Conservation (phyloP, 495 filamentous ascomycete species). For the Aspergillus hancockii region DNA sequence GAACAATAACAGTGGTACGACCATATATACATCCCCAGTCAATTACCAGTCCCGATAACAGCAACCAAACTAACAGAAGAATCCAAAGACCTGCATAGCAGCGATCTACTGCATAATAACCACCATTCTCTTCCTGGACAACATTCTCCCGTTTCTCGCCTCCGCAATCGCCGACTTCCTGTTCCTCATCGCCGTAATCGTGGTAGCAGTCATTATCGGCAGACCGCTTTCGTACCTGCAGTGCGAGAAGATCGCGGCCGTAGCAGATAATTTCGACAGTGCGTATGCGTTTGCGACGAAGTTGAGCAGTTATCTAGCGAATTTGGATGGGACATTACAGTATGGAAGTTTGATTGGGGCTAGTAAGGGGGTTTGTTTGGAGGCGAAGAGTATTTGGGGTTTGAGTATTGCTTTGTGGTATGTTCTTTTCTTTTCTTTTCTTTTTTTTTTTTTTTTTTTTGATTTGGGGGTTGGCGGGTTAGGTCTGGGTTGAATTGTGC, state of each 20-base stretch:
- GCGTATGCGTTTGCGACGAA: conserved; percentile 47
- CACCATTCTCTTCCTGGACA: conserved; percentile 73
- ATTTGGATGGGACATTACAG: conserved; percentile 46
- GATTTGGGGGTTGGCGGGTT: too few relatives aligned
- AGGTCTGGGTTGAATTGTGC: not conserved
- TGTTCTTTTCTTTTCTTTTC: conserved; percentile 23
- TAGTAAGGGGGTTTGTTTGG: conserved; percentile 71
- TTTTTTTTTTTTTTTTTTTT: conserved; percentile 2
- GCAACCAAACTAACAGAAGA: conserved; percentile 9
- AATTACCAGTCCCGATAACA: not conserved
- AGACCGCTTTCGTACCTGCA: conserved; percentile 78
- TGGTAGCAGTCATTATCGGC: conserved; percentile 71
- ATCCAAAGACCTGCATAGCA: conserved; percentile 62
- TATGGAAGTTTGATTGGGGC: conserved; percentile 63
- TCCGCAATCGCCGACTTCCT: conserved; percentile 64
- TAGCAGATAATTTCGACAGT: conserved; percentile 34
- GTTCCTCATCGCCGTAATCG: conserved; percentile 69
- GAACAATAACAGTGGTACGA: conserved; percentile 76
- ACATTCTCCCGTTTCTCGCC: conserved; percentile 71
- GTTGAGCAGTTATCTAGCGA: conserved; percentile 40
- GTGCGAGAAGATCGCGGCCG: conserved; percentile 58
- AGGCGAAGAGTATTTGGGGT: conserved; percentile 90
- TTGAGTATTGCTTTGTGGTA: conserved; percentile 78
- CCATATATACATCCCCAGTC: not conserved
- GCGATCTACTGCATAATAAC: conserved; percentile 75